Percentiles rank a stretch among this genome's conserved stretches.
Conservation (phyloP, 108 stramenopile genomes). For the Nitzschia sp. region DNA sequence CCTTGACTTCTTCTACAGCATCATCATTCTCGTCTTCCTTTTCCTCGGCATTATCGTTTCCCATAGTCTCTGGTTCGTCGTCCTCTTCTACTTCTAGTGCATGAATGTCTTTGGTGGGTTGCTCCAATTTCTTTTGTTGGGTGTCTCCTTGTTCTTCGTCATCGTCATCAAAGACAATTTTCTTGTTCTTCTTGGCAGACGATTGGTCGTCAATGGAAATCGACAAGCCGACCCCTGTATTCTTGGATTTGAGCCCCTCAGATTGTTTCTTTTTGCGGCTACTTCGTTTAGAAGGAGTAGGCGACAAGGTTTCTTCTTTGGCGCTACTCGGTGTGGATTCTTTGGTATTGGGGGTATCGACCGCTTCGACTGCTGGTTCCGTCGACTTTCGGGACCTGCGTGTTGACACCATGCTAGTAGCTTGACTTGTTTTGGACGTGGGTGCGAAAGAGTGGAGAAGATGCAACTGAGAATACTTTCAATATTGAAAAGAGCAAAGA, state of each 20-base stretch:
- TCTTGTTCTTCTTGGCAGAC: constrained; percentile 13
- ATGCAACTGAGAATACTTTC: no score
- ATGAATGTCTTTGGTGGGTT: not conserved
- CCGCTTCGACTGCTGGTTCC: not conserved
- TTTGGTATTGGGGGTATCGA: not conserved
- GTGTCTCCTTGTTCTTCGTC: constrained; percentile 6
- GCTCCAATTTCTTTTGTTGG: not conserved
- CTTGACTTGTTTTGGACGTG: not conserved
- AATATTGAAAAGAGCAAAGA: no score
- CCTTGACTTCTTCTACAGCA: constrained; percentile 35
- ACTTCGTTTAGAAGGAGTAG: constrained; percentile 3
- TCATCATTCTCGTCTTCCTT: constrained; percentile 37
- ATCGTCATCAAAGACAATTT: constrained; percentile 36
- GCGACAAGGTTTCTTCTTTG: not conserved
- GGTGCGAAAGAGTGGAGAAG: not conserved
- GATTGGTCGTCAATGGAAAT: constrained; percentile 6
- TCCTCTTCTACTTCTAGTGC: constrained; percentile 7
- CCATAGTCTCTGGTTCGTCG: not conserved
- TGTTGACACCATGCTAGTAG: constrained; percentile 2
- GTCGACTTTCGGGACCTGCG: not conserved
- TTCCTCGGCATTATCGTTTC: constrained; percentile 13
- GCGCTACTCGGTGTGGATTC: not conserved
- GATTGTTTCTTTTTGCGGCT: constrained; percentile 4
- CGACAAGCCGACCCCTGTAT: constrained; percentile 29
- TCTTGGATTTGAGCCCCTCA: constrained; percentile 36